Conservation (phyloP, 306 rosid species). For the Glycine soja region DNA sequence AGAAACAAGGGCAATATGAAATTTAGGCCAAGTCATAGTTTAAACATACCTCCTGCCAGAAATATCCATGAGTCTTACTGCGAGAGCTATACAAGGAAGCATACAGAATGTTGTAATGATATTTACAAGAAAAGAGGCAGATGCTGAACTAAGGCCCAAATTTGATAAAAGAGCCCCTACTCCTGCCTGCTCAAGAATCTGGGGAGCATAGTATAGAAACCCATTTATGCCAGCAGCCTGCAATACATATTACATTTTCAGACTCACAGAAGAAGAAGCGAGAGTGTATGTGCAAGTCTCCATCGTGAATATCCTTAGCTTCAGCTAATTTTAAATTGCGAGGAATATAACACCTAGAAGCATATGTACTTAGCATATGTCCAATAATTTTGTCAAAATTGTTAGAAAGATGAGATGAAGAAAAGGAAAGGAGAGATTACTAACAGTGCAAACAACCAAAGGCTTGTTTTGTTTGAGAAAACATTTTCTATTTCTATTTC, state of each 20-base stretch:
- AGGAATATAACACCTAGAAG: constrained; percentile 22
- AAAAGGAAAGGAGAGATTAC: constrained; percentile 22
- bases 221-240: constrained; percentile 82
- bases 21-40: constrained; percentile 16
- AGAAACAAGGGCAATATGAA: constrained; percentile 16
- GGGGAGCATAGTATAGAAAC: constrained; percentile 75
- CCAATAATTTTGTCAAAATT: constrained; percentile 19
- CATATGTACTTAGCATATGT: constrained; percentile 31
- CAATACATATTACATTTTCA: constrained; percentile 31
- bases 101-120: constrained; percentile 65
- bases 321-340: constrained; percentile 13
- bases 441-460: neutral
- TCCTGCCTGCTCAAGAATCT: constrained; percentile 70
- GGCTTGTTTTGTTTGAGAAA: neutral
- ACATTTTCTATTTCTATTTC: too few relatives aligned
- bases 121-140: constrained; percentile 67
- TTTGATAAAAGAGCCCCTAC: constrained; percentile 62
- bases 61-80: constrained; percentile 75
- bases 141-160: constrained; percentile 59
- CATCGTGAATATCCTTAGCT: constrained; percentile 17
- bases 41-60: constrained; percentile 74
- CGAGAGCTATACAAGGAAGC: constrained; percentile 79
- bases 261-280: constrained; percentile 34
- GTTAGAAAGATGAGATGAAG: constrained; percentile 11
- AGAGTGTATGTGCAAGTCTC: constrained; percentile 14